Percentiles rank a stretch among this genome's conserved stretches.
Evolutionary conservation across 768 basidiomycete species (phyloP).

Genomic region (Ramaria sp.): DNA sequence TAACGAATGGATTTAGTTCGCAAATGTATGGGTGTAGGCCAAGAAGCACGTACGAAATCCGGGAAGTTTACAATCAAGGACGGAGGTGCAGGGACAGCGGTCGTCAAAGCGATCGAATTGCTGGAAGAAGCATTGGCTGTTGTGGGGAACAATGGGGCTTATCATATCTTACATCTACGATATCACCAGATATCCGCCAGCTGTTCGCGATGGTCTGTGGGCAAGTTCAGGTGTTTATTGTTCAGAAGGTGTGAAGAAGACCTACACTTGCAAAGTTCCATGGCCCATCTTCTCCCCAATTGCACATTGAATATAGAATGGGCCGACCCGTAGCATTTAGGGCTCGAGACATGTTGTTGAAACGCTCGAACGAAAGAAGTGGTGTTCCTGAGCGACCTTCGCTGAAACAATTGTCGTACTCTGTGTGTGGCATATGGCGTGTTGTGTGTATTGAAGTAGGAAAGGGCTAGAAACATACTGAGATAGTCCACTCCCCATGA

Average conservation of each 20-base stretch:
- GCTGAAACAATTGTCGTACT: conserved; percentile 33
- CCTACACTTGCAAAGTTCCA: conserved; percentile 26
- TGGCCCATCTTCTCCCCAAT: conserved; percentile 30
- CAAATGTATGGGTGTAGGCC: too few species aligned
- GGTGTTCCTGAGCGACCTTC: conserved; percentile 27
- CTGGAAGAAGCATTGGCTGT: conserved; percentile 12
- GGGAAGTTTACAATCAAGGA: conserved; percentile 27
- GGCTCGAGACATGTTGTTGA: conserved; percentile 26
- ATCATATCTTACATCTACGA: conserved; percentile 10
- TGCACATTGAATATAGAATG: conserved; percentile 29
- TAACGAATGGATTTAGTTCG: too few species aligned
- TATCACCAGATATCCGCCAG: conserved; percentile 18
- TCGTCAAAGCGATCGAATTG: conserved; percentile 25
- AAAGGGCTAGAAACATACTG: conserved; percentile 14
- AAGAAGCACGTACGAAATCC: conserved; percentile 23
- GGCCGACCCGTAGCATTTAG: conserved; percentile 28
- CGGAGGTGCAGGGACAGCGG: conserved; percentile 25
- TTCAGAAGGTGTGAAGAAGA: conserved; percentile 6
- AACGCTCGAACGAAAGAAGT: conserved; percentile 24
- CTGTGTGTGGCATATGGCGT: conserved; percentile 2
- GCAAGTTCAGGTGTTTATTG: neutral
- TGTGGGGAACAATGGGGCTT: neutral
- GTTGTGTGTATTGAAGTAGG: neutral
- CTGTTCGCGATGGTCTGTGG: conserved; percentile 16
- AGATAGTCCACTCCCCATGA: conserved; percentile 29